phyloP scores from a whole-genome alignment of 2,329 filamentous ascomycete genomes.

The Ophiostoma ips region DNA sequence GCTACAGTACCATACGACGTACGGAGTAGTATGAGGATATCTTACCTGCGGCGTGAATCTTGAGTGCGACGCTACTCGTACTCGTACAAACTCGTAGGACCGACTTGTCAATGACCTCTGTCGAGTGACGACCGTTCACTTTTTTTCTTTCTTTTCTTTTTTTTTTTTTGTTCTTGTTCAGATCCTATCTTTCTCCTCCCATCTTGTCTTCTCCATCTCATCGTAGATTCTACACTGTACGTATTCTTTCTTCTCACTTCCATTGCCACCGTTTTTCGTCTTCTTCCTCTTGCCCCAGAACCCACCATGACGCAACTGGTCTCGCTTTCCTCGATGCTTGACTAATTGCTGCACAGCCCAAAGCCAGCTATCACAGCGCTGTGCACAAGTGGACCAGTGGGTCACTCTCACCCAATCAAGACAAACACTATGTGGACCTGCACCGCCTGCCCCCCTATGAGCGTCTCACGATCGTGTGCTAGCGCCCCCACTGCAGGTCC shows the following conservation, averaged over 20 bases:
- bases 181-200: too few species aligned
- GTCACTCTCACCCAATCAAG: too few species aligned
- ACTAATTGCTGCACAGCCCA: neutral
- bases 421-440: neutral
- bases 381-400: too few species aligned
- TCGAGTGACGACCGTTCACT: too few species aligned
- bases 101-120: too few species aligned
- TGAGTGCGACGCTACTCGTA: too few species aligned
- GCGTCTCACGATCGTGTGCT: neutral
- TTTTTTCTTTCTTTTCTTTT: neutral
- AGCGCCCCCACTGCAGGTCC: neutral
- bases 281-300: neutral
- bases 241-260: neutral
- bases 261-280: neutral
- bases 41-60: too few species aligned
- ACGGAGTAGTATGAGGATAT: too few species aligned
- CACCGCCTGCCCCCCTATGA: neutral
- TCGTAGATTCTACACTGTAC: neutral
- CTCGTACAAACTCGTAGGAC: too few species aligned
- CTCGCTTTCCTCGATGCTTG: neutral
- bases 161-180: neutral
- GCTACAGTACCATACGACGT: too few species aligned
- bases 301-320: neutral
- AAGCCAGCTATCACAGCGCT: neutral
- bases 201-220: too few species aligned